A percentile compares a stretch with the other conserved stretches of the same genome.
These are phyloP conservation scores for Lachancea sp. DNA, from an alignment of 805 yeast species.

Conservation along the genomic window DNA sequence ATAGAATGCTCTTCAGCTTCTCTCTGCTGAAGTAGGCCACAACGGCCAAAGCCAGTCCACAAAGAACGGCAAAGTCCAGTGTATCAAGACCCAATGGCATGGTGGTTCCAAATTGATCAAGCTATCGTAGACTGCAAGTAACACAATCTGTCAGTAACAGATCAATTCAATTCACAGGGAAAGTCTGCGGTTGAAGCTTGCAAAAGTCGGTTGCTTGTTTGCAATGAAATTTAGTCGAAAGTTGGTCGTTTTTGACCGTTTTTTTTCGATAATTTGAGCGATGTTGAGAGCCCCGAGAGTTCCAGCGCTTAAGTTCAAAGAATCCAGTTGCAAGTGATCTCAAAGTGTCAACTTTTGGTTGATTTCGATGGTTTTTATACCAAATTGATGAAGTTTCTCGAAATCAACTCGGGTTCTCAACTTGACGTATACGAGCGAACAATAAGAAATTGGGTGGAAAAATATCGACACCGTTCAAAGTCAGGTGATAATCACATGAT, in stretches of 20 bases:
- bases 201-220: no score
- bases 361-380: background rate
- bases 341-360: background rate
- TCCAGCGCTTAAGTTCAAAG: no score
- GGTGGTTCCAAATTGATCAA: no score
- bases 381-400: background rate
- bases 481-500: background rate
- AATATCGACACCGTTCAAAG: background rate
- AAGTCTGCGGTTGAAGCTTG: no score
- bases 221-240: no score
- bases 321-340: no score
- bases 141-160: no score
- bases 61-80: slow-evolving; percentile 62
- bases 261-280: background rate
- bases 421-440: background rate
- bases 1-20: slow-evolving; percentile 32
- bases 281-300: no score
- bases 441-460: background rate
- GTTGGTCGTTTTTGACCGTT: slow-evolving; percentile 1
- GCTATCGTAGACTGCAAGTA: no score
- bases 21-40: slow-evolving; percentile 65
- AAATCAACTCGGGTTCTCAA: background rate
- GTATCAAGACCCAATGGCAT: slow-evolving; percentile 57
- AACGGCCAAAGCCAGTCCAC: slow-evolving; percentile 59
- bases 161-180: no score